Evolutionary conservation across 345 rosid genomes (phyloP), one percentile per base, ranked within the genome.

Genomic region (Sapria himalayana): DNA sequence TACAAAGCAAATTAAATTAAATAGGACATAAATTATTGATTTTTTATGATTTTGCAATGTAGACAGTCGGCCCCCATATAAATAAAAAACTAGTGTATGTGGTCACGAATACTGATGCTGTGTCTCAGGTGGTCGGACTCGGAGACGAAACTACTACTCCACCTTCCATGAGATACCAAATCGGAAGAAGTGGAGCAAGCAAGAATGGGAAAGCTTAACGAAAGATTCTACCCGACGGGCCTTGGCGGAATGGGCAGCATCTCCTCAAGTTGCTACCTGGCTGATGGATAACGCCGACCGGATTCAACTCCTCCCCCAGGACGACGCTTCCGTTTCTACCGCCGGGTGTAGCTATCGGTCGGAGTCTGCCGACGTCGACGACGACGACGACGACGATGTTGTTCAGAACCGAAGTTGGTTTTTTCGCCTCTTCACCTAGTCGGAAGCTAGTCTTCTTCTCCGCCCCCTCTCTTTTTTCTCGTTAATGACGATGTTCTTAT

Each of bases 261-360:
- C 92, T 21, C 81, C 93, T 10, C 81, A 74, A 23, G 77, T 77
- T 54, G 42, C 78, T 0, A 64, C 66, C 39, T 89, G 98, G 95
- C 41, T 79, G 45, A 51, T 79, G 1, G 68, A 77, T 33, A 67
- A 71, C 39, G 84, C 93, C 6, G 84, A 69, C 32, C 50, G 86
- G 41, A 71, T 82, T 48, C 64, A 70, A 40, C 52, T 89, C 49
- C 55, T 68, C 37, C 71, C 79, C 0, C n/a, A n/a, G n/a, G n/a
- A n/a, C n/a, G n/a, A n/a, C n/a, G n/a, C n/a, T n/a, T n/a, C n/a
- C n/a, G n/a, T n/a, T n/a, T n/a, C n/a, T n/a, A n/a, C n/a, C n/a
- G n/a, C n/a, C n/a, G n/a, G n/a, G n/a, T n/a, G n/a, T n/a, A n/a
- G n/a, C n/a, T n/a, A n/a, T n/a, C n/a, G n/a, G n/a, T n/a, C n/a